phyloP scores from a whole-genome alignment of 2,329 filamentous ascomycete species.

The Chaetomiaceae sp. region DNA sequence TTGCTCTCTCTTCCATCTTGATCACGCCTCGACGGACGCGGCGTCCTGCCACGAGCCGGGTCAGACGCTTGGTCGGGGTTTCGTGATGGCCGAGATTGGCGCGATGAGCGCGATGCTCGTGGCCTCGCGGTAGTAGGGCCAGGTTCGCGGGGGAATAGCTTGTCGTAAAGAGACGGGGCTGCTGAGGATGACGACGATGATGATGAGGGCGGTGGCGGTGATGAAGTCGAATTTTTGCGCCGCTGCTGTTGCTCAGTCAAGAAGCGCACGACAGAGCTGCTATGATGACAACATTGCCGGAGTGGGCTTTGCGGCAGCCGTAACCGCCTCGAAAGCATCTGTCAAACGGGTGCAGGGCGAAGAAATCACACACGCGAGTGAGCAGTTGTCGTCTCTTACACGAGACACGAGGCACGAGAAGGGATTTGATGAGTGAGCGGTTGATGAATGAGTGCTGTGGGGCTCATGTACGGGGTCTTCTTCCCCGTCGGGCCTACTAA shows the following conservation, averaged over 20 bases:
- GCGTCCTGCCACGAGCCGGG: background rate
- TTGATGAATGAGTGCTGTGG: background rate
- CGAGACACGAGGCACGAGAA: background rate
- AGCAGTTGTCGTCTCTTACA: background rate
- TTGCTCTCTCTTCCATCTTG: no score
- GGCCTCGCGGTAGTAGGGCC: background rate
- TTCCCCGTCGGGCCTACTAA: no score
- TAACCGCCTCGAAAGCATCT: conserved; percentile 17
- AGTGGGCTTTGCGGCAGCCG: conserved; percentile 2
- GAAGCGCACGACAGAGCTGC: background rate
- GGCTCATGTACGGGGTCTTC: no score
- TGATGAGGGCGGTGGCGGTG: background rate
- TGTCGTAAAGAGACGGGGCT: conserved; percentile 5
- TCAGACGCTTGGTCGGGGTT: background rate
- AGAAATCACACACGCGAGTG: background rate
- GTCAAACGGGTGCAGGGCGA: background rate
- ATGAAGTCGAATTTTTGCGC: background rate
- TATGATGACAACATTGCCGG: conserved; percentile 6
- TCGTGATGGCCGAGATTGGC: background rate
- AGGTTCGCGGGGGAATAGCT: conserved; percentile 1
- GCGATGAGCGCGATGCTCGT: no score
- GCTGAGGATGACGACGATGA: background rate
- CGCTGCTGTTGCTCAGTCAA: no score
- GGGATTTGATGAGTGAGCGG: background rate
- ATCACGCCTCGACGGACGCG: background rate